These are phyloP conservation scores for Teratosphaeria zuluensis DNA, from an alignment of 2,329 filamentous ascomycete genomes.

Conservation along the genomic window DNA sequence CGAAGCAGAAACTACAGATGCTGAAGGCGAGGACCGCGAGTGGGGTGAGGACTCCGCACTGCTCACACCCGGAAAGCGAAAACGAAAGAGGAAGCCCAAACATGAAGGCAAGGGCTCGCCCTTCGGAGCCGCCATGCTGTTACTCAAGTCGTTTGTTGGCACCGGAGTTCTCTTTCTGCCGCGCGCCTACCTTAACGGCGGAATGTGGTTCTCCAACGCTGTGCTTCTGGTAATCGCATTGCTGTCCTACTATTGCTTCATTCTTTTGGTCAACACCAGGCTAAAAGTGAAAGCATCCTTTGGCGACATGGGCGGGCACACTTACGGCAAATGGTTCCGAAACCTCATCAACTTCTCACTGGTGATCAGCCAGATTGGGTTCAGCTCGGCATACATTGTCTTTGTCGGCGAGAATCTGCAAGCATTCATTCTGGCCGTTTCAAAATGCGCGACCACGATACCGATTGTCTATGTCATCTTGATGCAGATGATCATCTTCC, in stretches of 20 bases:
- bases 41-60: slow-evolving; percentile 83
- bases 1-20: slow-evolving; percentile 45
- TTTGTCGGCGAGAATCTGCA: slow-evolving; percentile 94
- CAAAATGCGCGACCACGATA: slow-evolving; percentile 75
- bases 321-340: slow-evolving; percentile 88
- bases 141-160: slow-evolving; percentile 96
- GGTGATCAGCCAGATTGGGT: slow-evolving; percentile 89
- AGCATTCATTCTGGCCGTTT: slow-evolving; percentile 86
- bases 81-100: slow-evolving; percentile 66
- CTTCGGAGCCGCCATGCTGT: slow-evolving; percentile 68
- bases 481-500: slow-evolving; percentile 89
- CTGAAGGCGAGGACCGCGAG: slow-evolving; percentile 48
- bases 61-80: slow-evolving; percentile 57
- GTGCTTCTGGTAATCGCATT: slow-evolving; percentile 77
- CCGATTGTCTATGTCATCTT: slow-evolving; percentile 84
- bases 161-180: slow-evolving; percentile 92
- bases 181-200: slow-evolving; percentile 86
- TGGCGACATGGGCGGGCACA: slow-evolving; percentile 85
- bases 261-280: slow-evolving; percentile 79
- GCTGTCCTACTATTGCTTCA: slow-evolving; percentile 95
- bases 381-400: slow-evolving; percentile 90
- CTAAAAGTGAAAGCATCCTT: slow-evolving; percentile 87
- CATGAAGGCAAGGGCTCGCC: slow-evolving; percentile 68
- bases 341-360: slow-evolving; percentile 81
- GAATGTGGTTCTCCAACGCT: slow-evolving; percentile 92